Conservation (phyloP, 2,329 filamentous ascomycete species). For the Cryoendolithus antarcticus region DNA sequence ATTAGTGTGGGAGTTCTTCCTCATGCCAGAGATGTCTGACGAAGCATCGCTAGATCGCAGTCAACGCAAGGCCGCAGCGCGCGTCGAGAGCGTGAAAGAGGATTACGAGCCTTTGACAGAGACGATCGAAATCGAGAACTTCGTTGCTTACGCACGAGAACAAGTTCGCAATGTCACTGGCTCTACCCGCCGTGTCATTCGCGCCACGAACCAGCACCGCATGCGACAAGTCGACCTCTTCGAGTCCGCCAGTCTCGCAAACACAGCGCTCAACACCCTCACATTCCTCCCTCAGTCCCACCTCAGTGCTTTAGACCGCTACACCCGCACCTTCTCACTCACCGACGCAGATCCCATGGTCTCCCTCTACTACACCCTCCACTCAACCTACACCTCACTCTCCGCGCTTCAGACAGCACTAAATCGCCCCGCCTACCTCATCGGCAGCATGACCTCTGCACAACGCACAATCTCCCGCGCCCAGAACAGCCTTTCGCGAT, state of each 20-base stretch:
- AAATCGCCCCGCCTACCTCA: slow-evolving; percentile 64
- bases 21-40: slow-evolving; percentile 85
- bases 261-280: slow-evolving; percentile 38
- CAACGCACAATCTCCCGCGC: slow-evolving; percentile 69
- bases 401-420: slow-evolving; percentile 70
- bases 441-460: slow-evolving; percentile 60
- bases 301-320: slow-evolving; percentile 58
- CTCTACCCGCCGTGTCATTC: slow-evolving; percentile 68
- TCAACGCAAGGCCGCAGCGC: slow-evolving; percentile 69
- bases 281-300: slow-evolving; percentile 58
- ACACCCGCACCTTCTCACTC: slow-evolving; percentile 52
- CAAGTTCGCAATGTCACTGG: slow-evolving; percentile 76
- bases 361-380: slow-evolving; percentile 61
- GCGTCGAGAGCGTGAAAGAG: slow-evolving; percentile 73
- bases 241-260: slow-evolving; percentile 49
- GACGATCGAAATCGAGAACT: slow-evolving; percentile 73
- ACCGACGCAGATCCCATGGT: slow-evolving; percentile 62
- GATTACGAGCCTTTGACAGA: slow-evolving; percentile 72
- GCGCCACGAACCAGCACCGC: slow-evolving; percentile 62
- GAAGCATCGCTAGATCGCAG: slow-evolving; percentile 84
- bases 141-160: slow-evolving; percentile 81
- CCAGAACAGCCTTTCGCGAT: slow-evolving; percentile 59
- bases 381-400: slow-evolving; percentile 73
- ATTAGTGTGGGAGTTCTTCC: slow-evolving; percentile 97
- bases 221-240: slow-evolving; percentile 55